Base-by-base conservation (phyloP, 345 rosid genomes). In the Cardamine chenopodiifolia region DNA sequence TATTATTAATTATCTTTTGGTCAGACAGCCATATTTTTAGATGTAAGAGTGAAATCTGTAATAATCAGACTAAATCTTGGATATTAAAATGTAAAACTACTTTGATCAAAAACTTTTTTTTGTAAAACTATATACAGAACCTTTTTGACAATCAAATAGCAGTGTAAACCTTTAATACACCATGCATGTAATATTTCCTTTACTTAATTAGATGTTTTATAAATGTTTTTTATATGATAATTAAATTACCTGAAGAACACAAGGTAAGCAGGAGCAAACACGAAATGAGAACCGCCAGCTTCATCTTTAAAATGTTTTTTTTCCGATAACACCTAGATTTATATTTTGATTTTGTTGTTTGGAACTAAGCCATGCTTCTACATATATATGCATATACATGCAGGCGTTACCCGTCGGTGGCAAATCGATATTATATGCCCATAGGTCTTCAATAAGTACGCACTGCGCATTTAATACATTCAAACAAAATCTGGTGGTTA, bases 161-260 rank as follows among this genome's bases (percentile, higher is more conserved):
- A 31, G 23, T 39, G 29, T 11, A 31, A 22, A 62, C 7, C 22
- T n/a, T 53, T 10, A n/a, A 22, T 32, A 50, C 50, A 25, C 18
- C 71, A 53, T 37, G 32, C 49, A 22, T 3, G 62, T 23, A 22
- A 25, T 10, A 0, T 52, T 10, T 23, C 8, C 3, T 34, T 18
- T 40, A 55, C 28, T 17, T 25, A 12, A 12, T 12, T 39, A 11
- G 2, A 68, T 37, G 52, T 68, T 37, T 9, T 18, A 13, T 15
- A 34, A 1, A n/a, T n/a, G n/a, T n/a, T n/a, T 3, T 14, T 2
- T 14, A 32, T 32, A 35, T 34, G 22, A 18, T 37, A 37, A 28
- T 4, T 31, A 22, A 23, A 40, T 47, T 71, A 71, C 75, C 75
- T 34, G 75, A 71, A 47, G 68, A 71, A 28, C 60, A 71, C 37